phyloP scores from a whole-genome alignment of 116 monocot species.

The Posidonia oceanica region DNA sequence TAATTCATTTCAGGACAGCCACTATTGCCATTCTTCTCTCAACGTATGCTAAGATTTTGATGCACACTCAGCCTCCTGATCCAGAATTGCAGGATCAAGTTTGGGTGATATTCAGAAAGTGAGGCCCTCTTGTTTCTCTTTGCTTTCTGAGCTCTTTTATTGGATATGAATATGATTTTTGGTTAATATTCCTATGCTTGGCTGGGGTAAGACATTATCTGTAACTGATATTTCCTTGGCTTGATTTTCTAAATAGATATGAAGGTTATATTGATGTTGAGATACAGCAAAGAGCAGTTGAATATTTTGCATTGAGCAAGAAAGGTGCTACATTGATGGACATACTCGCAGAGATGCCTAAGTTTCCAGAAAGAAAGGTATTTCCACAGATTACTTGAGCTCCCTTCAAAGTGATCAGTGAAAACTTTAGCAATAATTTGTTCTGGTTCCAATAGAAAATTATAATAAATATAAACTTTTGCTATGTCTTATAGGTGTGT shows the following conservation, averaged over 20 bases:
- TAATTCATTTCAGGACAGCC: constrained; percentile 41
- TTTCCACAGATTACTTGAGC: not conserved
- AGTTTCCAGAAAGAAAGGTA: constrained; percentile 98
- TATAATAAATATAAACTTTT: too few relatives aligned
- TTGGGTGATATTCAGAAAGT: constrained; percentile 89
- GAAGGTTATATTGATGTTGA: constrained; percentile 95
- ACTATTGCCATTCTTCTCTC: constrained; percentile 97
- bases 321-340: constrained; percentile 83
- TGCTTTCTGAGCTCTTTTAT: constrained; percentile 5
- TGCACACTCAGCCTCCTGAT: constrained; percentile 93
- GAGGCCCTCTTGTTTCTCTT: constrained; percentile 11
- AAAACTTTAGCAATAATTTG: too few relatives aligned
- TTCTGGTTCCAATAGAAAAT: too few relatives aligned
- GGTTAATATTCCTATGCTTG: not conserved
- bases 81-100: constrained; percentile 86
- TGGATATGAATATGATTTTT: not conserved
- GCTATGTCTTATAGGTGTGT: too few relatives aligned
- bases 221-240: not conserved
- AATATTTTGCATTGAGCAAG: constrained; percentile 87
- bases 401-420: too few relatives aligned
- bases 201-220: not conserved
- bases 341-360: constrained; percentile 97
- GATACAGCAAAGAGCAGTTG: constrained; percentile 98
- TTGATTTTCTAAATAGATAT: constrained; percentile 33
- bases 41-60: constrained; percentile 96